Evolutionary conservation across 2,329 filamentous ascomycete species (phyloP).

Genomic region (Helotiales sp.): DNA sequence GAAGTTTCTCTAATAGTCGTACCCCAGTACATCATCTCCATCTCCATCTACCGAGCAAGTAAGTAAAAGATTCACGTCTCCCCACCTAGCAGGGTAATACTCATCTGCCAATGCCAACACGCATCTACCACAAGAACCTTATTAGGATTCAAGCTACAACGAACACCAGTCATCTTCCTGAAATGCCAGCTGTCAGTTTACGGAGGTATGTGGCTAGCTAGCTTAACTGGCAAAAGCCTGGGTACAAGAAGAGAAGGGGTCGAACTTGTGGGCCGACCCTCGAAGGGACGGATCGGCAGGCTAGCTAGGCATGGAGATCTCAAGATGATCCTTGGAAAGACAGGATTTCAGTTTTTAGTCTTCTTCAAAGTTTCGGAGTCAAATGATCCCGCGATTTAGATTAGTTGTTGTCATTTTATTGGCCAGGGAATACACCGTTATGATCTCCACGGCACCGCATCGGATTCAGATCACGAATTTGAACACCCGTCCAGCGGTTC

Average conservation of each 20-base stretch:
- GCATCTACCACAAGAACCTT: background rate
- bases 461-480: slow-evolving; percentile 1
- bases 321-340: background rate
- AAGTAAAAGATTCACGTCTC: background rate
- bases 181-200: background rate
- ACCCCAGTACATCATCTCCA: too few species aligned
- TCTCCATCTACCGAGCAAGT: too few species aligned
- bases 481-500: background rate
- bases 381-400: background rate
- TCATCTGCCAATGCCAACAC: background rate
- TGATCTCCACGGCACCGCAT: background rate
- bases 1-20: too few species aligned
- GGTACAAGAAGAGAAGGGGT: background rate
- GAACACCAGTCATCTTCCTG: background rate
- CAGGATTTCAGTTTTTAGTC: background rate
- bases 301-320: background rate
- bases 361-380: background rate
- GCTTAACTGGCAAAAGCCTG: background rate
- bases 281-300: background rate
- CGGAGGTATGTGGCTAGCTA: background rate
- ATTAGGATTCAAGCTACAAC: background rate
- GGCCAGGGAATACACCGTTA: background rate
- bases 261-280: background rate
- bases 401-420: background rate
- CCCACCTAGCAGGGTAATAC: background rate